Base-by-base conservation (phyloP, 2,329 filamentous ascomycete species). In the Hymenoscyphus infarciens region DNA sequence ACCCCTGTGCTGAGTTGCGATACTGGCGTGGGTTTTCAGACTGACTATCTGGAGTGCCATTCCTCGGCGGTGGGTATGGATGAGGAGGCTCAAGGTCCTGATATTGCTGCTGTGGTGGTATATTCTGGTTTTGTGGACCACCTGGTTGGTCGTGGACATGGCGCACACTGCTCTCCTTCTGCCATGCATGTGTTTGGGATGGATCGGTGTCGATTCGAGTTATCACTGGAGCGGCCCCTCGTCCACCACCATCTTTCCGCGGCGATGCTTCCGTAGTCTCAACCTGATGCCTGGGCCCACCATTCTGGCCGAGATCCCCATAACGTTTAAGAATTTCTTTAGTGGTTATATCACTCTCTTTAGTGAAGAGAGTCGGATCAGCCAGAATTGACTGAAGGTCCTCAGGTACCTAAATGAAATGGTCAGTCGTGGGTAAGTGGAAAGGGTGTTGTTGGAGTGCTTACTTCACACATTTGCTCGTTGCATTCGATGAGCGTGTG, bases 311-410 rank as follows among this genome's bases (percentile, higher is more conserved):
- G 66, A 95, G 88, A 72, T 96, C 91, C 57, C 92, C 92, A 76
- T 96, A 97, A 62, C 92, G 87, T 75, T 94, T 96, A 59, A 99
- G 82, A 61, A 99, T 98, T 72, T 99, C 95, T 76, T 99, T 99
- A 5, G 93, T 96, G 1, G 94, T 97, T 66, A 97, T 88, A 64
- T 99, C 94, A 55, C 89, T 88, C 67, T 84, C 88, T 49, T 19
- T 49, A 74, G 88, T 91, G 77, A 96, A 94, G 59, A 97, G 84
- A 25, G 84, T 84, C 4, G 88, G 88, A 75, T 99, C 94, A 73
- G 88, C 91, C 29, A 98, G 82, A 59, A 97, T 87, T 60, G 90
- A 88, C 71, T 93, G 87, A 29, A 99, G 83, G 73, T 98, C 93
- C 74, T 96, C 92, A 0, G 95, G 95, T 56, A 99, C 92, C 95